phyloP scores from a whole-genome alignment of 2,329 filamentous ascomycete genomes.

The Coniochaeta ligniaria region DNA sequence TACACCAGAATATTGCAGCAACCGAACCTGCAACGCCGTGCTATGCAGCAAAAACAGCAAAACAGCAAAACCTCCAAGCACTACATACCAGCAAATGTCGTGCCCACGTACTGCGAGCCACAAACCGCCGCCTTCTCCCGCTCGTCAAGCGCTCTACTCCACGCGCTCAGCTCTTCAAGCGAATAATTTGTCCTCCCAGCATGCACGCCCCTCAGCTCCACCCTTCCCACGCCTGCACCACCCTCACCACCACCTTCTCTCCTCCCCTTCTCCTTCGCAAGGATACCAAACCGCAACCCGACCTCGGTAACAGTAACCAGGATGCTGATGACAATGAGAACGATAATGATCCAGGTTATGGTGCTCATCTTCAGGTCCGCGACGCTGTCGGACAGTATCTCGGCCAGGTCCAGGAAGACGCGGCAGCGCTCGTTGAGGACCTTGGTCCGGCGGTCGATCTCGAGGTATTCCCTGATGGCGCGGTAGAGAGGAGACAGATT shows the following conservation, averaged over 20 bases:
- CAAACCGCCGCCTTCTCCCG: slow-evolving; percentile 19
- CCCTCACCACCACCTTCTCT: slow-evolving; percentile 4
- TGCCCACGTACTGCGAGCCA: slow-evolving; percentile 17
- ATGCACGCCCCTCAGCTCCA: neutral
- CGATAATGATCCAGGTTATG: slow-evolving; percentile 97
- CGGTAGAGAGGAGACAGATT: slow-evolving; percentile 90
- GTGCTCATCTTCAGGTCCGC: slow-evolving; percentile 91
- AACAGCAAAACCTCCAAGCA: neutral
- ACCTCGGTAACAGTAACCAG: slow-evolving; percentile 88
- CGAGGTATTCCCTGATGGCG: slow-evolving; percentile 92
- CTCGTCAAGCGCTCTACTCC: slow-evolving; percentile 15
- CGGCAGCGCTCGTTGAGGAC: slow-evolving; percentile 95
- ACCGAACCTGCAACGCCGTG: neutral
- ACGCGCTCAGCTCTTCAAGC: slow-evolving; percentile 19
- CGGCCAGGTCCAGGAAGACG: slow-evolving; percentile 92
- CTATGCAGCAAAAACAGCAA: neutral
- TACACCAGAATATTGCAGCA: neutral
- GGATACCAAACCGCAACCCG: slow-evolving; percentile 72
- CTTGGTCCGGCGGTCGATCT: slow-evolving; percentile 92
- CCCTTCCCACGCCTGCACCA: slow-evolving; percentile 6
- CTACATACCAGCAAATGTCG: slow-evolving; percentile 20
- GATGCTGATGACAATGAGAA: slow-evolving; percentile 86
- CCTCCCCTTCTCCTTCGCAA: slow-evolving; percentile 36
- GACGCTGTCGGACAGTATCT: slow-evolving; percentile 88
- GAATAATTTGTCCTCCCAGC: slow-evolving; percentile 14